These are phyloP conservation scores for Nemania diffusa DNA, from an alignment of 2,329 filamentous ascomycete species.

Conservation along the genomic window DNA sequence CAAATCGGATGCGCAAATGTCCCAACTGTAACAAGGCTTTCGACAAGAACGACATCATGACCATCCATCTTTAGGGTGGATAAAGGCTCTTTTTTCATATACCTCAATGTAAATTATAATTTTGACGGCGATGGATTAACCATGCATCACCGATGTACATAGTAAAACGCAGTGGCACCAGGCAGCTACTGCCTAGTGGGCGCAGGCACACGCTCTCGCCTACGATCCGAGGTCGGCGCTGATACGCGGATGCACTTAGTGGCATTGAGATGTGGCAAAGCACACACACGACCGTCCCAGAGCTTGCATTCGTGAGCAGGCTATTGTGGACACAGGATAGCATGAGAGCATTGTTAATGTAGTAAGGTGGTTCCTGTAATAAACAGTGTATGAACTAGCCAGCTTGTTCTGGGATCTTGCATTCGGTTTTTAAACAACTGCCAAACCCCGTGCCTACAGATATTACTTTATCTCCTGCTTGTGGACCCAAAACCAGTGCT, in stretches of 20 bases:
- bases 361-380: slow-evolving; percentile 21
- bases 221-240: slow-evolving; percentile 22
- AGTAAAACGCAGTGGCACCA: slow-evolving; percentile 13
- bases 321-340: slow-evolving; percentile 35
- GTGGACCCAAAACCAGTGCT: slow-evolving; percentile 81
- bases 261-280: slow-evolving; percentile 9
- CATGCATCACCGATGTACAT: slow-evolving; percentile 37
- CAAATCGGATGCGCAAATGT: slow-evolving; percentile 92
- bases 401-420: slow-evolving; percentile 1
- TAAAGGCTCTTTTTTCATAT: slow-evolving; percentile 4
- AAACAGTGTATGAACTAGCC: slow-evolving; percentile 14
- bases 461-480: slow-evolving; percentile 45
- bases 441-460: neutral
- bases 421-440: neutral
- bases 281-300: neutral
- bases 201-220: slow-evolving; percentile 17
- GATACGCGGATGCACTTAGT: slow-evolving; percentile 10
- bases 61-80: slow-evolving; percentile 62
- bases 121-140: slow-evolving; percentile 19
- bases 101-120: slow-evolving; percentile 37
- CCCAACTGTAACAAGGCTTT: slow-evolving; percentile 94
- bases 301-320: slow-evolving; percentile 16
- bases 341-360: slow-evolving; percentile 17
- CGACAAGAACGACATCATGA: slow-evolving; percentile 89
- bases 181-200: neutral